Conservation (phyloP, 164 flowering plant species). For the Chimonanthus praecox region DNA sequence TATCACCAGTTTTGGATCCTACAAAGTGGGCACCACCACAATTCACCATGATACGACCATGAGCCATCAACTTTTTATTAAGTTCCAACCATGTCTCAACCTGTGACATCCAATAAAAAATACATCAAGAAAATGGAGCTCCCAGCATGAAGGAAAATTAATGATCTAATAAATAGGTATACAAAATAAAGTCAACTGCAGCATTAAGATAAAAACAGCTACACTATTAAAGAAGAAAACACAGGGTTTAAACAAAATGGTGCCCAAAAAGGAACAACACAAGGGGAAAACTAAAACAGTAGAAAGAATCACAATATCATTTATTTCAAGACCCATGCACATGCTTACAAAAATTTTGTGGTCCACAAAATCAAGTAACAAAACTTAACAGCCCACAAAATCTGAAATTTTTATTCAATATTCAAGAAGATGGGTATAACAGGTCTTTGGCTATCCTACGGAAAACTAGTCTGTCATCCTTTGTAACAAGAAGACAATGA, state of each 20-base stretch:
- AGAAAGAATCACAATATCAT: not conserved
- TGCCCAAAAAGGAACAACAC: not conserved
- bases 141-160: not conserved
- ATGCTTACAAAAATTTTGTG: too few species aligned
- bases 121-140: not conserved
- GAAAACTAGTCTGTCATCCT: too few species aligned
- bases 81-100: conserved; percentile 56
- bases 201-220: not conserved
- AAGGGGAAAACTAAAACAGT: not conserved
- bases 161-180: not conserved
- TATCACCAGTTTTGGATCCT: conserved; percentile 15
- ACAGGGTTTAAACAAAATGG: not conserved
- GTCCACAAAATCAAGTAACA: too few species aligned
- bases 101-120: conserved; percentile 9
- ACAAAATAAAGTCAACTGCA: not conserved
- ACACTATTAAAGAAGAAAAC: not conserved
- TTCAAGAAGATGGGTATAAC: too few species aligned
- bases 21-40: conserved; percentile 50
- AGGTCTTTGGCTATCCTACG: too few species aligned
- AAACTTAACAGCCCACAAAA: too few species aligned
- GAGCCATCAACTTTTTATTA: conserved; percentile 46
- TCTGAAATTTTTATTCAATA: too few species aligned
- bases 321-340: too few species aligned
- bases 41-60: conserved; percentile 87
- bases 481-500: too few species aligned